Conservation (phyloP, 75 land plant species). For the Larix kaempferi region DNA sequence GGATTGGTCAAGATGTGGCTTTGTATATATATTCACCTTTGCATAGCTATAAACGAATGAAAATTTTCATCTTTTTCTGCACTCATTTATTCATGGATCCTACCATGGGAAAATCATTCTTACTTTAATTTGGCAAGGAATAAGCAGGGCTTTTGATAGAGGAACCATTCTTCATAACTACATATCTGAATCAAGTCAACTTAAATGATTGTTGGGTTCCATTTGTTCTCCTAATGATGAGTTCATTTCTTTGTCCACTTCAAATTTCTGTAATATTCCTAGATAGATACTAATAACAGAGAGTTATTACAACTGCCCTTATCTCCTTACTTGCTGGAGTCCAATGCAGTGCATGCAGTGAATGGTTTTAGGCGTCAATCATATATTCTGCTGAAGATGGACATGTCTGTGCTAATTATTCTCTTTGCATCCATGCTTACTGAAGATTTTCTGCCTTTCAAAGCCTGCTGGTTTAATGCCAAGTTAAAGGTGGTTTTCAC, state of each 20-base stretch:
- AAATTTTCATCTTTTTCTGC: too few species aligned
- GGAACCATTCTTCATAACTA: background rate
- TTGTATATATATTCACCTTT: too few species aligned
- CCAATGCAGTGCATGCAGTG: background rate
- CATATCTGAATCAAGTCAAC: background rate
- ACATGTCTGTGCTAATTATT: background rate
- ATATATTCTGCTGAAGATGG: background rate
- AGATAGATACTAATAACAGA: background rate
- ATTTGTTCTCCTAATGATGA: background rate
- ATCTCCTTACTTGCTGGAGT: background rate
- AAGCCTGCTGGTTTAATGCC: too few species aligned
- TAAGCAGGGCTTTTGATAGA: background rate
- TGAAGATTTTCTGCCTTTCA: too few species aligned
- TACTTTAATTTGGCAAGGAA: background rate
- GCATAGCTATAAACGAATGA: too few species aligned
- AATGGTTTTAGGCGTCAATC: background rate
- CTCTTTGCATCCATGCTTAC: background rate
- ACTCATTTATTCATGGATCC: background rate
- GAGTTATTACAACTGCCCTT: background rate
- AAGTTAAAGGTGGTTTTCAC: too few species aligned
- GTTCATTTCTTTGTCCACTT: background rate
- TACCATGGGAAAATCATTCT: background rate
- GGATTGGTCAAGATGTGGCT: too few species aligned
- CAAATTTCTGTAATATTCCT: background rate
- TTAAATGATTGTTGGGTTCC: background rate